Percentiles rank a stretch among this genome's conserved stretches.
phyloP scores from a whole-genome alignment of 176 grass and related monocot species.

The Oryza rufipogon region DNA sequence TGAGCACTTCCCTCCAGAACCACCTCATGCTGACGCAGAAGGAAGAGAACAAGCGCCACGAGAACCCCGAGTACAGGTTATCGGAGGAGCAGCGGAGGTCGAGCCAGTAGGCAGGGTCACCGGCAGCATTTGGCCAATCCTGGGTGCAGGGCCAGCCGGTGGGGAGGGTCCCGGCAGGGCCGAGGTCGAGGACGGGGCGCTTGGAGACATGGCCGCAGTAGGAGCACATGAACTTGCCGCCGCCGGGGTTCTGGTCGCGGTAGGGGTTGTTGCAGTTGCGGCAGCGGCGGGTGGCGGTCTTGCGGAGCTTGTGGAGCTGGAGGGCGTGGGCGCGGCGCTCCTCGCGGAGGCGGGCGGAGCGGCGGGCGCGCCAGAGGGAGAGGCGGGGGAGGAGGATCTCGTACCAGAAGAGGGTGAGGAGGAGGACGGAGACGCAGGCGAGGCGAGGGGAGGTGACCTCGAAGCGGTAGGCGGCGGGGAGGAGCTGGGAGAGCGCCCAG shows the following conservation, averaged over 20 bases:
- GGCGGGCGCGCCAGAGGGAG: slow-evolving; percentile 73
- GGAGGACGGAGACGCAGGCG: slow-evolving; percentile 88
- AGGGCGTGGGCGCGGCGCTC: slow-evolving; percentile 68
- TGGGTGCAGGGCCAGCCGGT: slow-evolving; percentile 75
- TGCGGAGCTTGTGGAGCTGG: slow-evolving; percentile 85
- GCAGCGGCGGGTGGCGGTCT: slow-evolving; percentile 80
- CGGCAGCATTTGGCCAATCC: slow-evolving; percentile 51
- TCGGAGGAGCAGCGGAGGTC: slow-evolving; percentile 51
- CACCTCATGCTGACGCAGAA: slow-evolving; percentile 48
- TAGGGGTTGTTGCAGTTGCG: slow-evolving; percentile 92
- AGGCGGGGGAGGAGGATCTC: slow-evolving; percentile 86
- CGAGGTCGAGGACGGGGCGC: slow-evolving; percentile 77
- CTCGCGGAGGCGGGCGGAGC: slow-evolving; percentile 83
- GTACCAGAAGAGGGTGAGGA: slow-evolving; percentile 97
- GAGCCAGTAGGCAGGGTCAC: slow-evolving; percentile 51
- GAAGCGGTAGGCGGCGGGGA: slow-evolving; percentile 82
- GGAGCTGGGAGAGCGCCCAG: slow-evolving; percentile 85
- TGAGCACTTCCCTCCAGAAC: slow-evolving; percentile 65
- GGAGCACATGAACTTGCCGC: slow-evolving; percentile 93
- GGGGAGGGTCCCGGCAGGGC: slow-evolving; percentile 35
- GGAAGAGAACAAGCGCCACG: slow-evolving; percentile 44
- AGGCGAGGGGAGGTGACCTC: slow-evolving; percentile 94
- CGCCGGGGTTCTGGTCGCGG: slow-evolving; percentile 89
- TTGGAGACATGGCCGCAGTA: slow-evolving; percentile 90
- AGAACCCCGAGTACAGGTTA: slow-evolving; percentile 53